Conservation (phyloP, 2,329 filamentous ascomycete species). For the Madurella mycetomatis region DNA sequence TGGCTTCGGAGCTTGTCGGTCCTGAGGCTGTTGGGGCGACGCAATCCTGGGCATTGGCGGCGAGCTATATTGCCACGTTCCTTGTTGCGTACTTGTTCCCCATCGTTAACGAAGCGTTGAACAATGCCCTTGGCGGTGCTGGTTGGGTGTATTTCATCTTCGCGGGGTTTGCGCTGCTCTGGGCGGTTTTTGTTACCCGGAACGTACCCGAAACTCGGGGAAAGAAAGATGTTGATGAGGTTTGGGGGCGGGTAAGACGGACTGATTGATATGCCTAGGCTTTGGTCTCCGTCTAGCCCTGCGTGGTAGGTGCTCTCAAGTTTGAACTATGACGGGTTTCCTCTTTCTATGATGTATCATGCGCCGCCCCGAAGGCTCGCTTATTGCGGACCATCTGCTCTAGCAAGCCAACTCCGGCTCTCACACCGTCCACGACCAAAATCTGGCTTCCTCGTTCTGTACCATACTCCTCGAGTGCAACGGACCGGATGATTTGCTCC, state of each 20-base stretch:
- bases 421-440: slow-evolving; percentile 75
- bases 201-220: slow-evolving; percentile 85
- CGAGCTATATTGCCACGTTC: slow-evolving; percentile 89
- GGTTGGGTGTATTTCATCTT: slow-evolving; percentile 95
- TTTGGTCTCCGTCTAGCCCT: background rate
- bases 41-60: slow-evolving; percentile 80
- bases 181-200: slow-evolving; percentile 66
- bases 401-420: slow-evolving; percentile 61
- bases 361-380: slow-evolving; percentile 34
- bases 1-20: slow-evolving; percentile 85
- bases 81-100: slow-evolving; percentile 94
- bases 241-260: slow-evolving; percentile 70
- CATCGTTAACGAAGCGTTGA: slow-evolving; percentile 71
- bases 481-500: slow-evolving; percentile 68
- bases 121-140: slow-evolving; percentile 56
- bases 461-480: slow-evolving; percentile 62
- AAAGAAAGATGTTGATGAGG: slow-evolving; percentile 77
- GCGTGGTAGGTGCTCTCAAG: background rate
- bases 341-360: slow-evolving; percentile 2
- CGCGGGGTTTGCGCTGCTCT: slow-evolving; percentile 64
- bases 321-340: background rate
- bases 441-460: slow-evolving; percentile 51
- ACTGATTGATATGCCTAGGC: slow-evolving; percentile 38
- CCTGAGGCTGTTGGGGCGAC: slow-evolving; percentile 87
- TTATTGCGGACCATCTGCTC: slow-evolving; percentile 49